phyloP scores from a whole-genome alignment of 805 yeast genomes.

The Metschnikowia santaceciliae region DNA sequence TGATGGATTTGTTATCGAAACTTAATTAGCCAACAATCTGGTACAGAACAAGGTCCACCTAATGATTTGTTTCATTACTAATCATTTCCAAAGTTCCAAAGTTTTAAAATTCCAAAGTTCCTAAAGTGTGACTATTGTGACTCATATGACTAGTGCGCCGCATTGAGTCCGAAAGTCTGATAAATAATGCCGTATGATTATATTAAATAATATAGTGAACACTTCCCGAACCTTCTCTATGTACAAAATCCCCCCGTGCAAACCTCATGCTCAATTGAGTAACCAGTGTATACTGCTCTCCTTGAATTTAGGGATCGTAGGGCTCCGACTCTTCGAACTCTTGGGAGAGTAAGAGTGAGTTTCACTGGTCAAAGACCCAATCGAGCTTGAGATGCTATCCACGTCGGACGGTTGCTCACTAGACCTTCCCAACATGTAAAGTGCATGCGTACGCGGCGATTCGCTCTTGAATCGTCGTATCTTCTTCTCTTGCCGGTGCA shows the following conservation, averaged over 20 bases:
- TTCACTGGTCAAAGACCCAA: constrained; percentile 1
- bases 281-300: constrained; percentile 4
- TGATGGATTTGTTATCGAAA: constrained; percentile 17
- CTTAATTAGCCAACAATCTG: constrained; percentile 1
- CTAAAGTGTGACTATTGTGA: too few relatives aligned
- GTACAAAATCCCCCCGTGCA: neutral
- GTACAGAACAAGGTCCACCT: neutral
- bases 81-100: too few relatives aligned
- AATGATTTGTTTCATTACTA: too few relatives aligned
- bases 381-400: neutral
- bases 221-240: constrained; percentile 2
- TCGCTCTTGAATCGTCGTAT: neutral
- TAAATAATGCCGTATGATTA: constrained; percentile 1
- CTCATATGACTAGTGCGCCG: too few relatives aligned
- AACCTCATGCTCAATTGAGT: neutral
- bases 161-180: neutral
- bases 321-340: neutral
- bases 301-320: neutral
- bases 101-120: too few relatives aligned
- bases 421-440: neutral
- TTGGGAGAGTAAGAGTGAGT: neutral
- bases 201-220: neutral
- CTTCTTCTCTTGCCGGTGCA: constrained; percentile 10
- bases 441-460: neutral
- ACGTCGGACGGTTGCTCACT: neutral